Percentiles rank a stretch among this genome's conserved stretches.
Evolutionary conservation across 305 asterid species (phyloP).

Genomic region (Lippia alba): DNA sequence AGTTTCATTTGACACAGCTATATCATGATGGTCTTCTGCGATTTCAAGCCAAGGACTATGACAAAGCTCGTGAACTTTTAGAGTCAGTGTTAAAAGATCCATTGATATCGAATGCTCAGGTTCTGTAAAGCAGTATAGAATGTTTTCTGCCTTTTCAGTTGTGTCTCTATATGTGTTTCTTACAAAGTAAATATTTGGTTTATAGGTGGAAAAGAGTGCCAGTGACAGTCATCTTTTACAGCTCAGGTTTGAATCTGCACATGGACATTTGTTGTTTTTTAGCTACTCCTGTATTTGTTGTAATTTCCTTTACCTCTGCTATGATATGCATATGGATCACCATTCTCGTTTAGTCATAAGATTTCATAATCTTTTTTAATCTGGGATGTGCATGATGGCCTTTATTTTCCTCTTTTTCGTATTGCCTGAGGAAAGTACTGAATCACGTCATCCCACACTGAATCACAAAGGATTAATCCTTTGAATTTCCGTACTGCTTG

Average conservation of each 20-base stretch:
- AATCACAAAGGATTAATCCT: not conserved
- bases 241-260: slow-evolving; percentile 71
- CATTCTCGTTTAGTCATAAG: not conserved
- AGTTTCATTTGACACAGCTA: slow-evolving; percentile 84
- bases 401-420: slow-evolving; percentile 20
- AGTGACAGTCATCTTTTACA: slow-evolving; percentile 92
- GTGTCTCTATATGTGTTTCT: slow-evolving; percentile 25
- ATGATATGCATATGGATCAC: not conserved
- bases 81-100: slow-evolving; percentile 93
- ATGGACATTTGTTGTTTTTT: slow-evolving; percentile 22
- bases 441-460: not conserved
- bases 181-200: slow-evolving; percentile 31
- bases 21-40: slow-evolving; percentile 93
- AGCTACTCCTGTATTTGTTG: slow-evolving; percentile 6
- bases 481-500: not conserved
- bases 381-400: slow-evolving; percentile 20
- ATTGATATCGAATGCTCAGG: slow-evolving; percentile 78
- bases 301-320: slow-evolving; percentile 4
- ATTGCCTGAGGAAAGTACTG: slow-evolving; percentile 4
- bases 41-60: slow-evolving; percentile 86
- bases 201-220: slow-evolving; percentile 75
- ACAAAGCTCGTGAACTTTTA: slow-evolving; percentile 80
- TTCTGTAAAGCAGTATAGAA: slow-evolving; percentile 36
- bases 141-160: slow-evolving; percentile 21
- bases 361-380: slow-evolving; percentile 14